Base-by-base conservation (phyloP, 1,139 yeast genomes). In the Geotrichum bryndzae region DNA sequence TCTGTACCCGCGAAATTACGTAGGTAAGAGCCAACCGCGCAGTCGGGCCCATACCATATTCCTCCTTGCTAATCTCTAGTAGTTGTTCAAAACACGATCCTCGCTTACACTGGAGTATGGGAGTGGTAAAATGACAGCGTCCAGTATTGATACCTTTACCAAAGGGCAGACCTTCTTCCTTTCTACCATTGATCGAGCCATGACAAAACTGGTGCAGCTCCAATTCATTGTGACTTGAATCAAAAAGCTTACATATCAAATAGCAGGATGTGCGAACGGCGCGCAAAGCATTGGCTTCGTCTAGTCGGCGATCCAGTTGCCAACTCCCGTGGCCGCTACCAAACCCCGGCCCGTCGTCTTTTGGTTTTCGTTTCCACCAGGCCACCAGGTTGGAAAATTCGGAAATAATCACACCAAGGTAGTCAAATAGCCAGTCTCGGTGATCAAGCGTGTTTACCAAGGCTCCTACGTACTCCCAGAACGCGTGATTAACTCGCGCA, bases 391-490 rank as follows among this genome's bases (percentile, higher is more conserved):
- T 51, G n/a, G 62, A 56, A 46, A 54, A 62, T 51, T 62, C 64
- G 11, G 50, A 29, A 22, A 62, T 27, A 38, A 62, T 48, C 4
- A 56, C 62, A 4, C 51, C 58, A 15, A 62, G 41, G 48, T 62
- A 62, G 38, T 62, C 62, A 54, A 62, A 62, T 13, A 58, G 51
- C 64, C 64, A 62, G 7, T 60, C 58, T 27, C 62, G 58, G 7
- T 52, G 38, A 1, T 56, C 59, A 46, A 62, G 58, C 7, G 61
- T 57, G 38, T 62, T 59, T 3, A 62, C 25, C 29, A 62, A 38
- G 1, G 64, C 64, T 2, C 64, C 64, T 11, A 59, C 55, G 27
- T 62, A 62, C 51, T 62, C 61, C 56, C 61, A 60, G 52, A 62
- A 62, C n/a, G 61, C 57, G 23, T 60, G 55, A 38, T 62, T 62